Conservation (phyloP, 768 basidiomycete genomes). For the Auricularia sp. region DNA sequence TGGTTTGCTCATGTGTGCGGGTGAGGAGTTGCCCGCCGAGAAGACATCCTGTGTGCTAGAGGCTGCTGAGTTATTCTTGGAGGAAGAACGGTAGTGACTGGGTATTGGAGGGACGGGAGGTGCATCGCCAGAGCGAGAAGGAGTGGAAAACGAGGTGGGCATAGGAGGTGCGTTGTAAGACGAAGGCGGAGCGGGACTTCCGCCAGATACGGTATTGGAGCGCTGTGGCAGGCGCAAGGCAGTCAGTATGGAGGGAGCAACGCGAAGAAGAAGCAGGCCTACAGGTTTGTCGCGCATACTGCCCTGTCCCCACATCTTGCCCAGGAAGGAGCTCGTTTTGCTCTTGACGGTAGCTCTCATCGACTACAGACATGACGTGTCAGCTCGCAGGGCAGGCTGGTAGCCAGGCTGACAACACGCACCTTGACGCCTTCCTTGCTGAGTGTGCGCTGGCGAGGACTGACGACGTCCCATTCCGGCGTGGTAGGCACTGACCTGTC, state of each 20-base stretch:
- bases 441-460: not conserved
- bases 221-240: not conserved
- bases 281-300: conserved; percentile 59
- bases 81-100: conserved; percentile 27
- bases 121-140: conserved; percentile 15
- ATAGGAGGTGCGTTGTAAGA: conserved; percentile 32
- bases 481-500: not conserved
- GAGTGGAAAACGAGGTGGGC: conserved; percentile 14
- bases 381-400: conserved; percentile 7
- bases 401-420: conserved; percentile 12
- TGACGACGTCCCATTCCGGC: not conserved
- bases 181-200: conserved; percentile 19
- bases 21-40: conserved; percentile 22
- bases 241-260: not conserved
- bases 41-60: conserved; percentile 44
- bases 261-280: conserved; percentile 17
- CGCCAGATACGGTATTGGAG: not conserved
- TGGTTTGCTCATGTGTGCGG: conserved; percentile 42
- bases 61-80: conserved; percentile 25
- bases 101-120: conserved; percentile 49
- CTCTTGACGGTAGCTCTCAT: conserved; percentile 58
- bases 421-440: conserved; percentile 32
- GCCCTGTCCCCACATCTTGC: conserved; percentile 63
- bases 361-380: conserved; percentile 23
- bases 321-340: conserved; percentile 73